Conservation (phyloP, 164 flowering plant genomes). For the Tinospora cordifolia region DNA sequence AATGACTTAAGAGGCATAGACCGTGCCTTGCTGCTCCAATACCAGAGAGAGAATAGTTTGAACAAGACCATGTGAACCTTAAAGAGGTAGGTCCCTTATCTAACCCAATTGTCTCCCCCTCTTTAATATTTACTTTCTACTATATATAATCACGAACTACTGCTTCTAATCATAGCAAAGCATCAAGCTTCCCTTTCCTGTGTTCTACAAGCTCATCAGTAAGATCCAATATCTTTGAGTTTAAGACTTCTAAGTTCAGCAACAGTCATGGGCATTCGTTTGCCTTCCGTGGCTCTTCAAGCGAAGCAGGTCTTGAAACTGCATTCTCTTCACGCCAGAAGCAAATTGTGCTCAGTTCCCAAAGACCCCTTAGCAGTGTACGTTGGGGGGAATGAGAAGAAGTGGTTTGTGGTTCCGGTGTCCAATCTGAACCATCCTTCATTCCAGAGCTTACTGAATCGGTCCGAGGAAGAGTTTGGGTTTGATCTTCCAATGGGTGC, state of each 20-base stretch:
- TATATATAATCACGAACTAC: background rate
- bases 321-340: too few species aligned
- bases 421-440: too few species aligned
- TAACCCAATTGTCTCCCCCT: background rate
- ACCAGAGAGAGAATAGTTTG: too few species aligned
- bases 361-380: too few species aligned
- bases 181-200: background rate
- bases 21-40: background rate
- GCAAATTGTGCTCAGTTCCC: too few species aligned
- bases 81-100: background rate
- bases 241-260: background rate
- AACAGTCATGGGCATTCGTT: constrained; percentile 11
- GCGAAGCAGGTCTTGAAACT: too few species aligned
- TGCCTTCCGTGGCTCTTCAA: constrained; percentile 2
- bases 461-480: too few species aligned
- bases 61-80: background rate
- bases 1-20: background rate
- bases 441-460: too few species aligned
- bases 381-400: too few species aligned
- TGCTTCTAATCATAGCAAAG: background rate
- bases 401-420: too few species aligned
- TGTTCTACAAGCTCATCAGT: background rate
- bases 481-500: too few species aligned
- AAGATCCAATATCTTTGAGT: background rate
- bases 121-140: background rate